These are phyloP conservation scores for Colletotrichum horii DNA, from an alignment of 2,329 filamentous ascomycete genomes.

Conservation along the genomic window DNA sequence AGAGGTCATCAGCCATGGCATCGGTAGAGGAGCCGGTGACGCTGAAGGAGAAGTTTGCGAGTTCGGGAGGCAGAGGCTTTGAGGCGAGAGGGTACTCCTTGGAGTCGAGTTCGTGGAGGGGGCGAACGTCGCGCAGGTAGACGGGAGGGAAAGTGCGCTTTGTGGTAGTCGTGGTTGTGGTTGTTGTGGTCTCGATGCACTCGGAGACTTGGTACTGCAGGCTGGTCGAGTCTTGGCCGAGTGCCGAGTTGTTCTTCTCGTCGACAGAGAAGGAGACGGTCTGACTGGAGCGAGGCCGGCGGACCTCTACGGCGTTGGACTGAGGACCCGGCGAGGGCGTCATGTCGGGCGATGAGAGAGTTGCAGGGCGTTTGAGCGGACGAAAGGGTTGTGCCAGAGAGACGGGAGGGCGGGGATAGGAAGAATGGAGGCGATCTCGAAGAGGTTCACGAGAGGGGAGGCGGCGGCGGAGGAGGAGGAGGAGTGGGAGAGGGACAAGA, in stretches of 20 bases:
- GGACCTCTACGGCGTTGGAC: constrained; percentile 23
- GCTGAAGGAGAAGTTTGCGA: constrained; percentile 80
- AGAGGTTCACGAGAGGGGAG: background rate
- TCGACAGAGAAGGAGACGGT: constrained; percentile 54
- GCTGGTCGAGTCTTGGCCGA: constrained; percentile 34
- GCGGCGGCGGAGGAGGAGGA: background rate
- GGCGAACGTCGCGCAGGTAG: constrained; percentile 74
- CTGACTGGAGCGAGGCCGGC: constrained; percentile 42
- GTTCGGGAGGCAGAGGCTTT: constrained; percentile 78
- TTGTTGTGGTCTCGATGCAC: constrained; percentile 71
- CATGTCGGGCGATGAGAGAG: constrained; percentile 33
- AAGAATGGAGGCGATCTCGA: background rate
- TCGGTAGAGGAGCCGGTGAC: constrained; percentile 54
- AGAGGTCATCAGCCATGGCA: background rate
- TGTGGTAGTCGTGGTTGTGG: constrained; percentile 92
- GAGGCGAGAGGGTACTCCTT: constrained; percentile 90
- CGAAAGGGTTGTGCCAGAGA: background rate
- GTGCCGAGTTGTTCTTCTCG: constrained; percentile 36
- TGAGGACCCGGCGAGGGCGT: constrained; percentile 37
- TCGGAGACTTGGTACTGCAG: constrained; percentile 66
- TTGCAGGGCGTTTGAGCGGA: background rate
- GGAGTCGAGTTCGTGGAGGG: constrained; percentile 75
- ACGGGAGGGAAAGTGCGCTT: constrained; percentile 86
- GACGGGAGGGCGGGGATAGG: background rate
- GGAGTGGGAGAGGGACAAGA: background rate